phyloP scores from a whole-genome alignment of 1,139 yeast species.

The Wickerhamomyces sp. region DNA sequence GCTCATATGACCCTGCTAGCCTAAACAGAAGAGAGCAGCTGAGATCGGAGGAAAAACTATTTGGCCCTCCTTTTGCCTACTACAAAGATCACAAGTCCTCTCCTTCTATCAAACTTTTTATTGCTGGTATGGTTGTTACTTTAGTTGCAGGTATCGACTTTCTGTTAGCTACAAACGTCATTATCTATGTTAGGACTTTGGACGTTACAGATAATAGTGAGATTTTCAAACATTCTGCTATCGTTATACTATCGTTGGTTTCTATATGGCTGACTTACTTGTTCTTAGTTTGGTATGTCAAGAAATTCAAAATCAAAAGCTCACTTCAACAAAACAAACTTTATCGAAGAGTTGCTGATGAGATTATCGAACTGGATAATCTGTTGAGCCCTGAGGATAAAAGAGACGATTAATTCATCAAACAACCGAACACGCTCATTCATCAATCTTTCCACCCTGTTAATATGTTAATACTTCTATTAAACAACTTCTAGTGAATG shows the following conservation, averaged over 20 bases:
- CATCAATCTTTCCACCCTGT: no score
- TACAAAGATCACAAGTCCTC: slow-evolving; percentile 16
- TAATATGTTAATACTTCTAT: no score
- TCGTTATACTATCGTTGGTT: slow-evolving; percentile 12
- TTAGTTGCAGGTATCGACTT: slow-evolving; percentile 25
- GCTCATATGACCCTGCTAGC: no score
- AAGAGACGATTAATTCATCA: slow-evolving; percentile 3
- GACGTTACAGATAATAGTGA: slow-evolving; percentile 17
- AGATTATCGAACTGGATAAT: slow-evolving; percentile 20
- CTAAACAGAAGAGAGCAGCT: background rate
- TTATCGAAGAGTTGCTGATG: slow-evolving; percentile 18
- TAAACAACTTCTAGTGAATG: no score
- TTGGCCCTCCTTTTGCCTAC: slow-evolving; percentile 24
- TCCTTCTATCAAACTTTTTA: slow-evolving; percentile 18
- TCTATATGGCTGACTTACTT: slow-evolving; percentile 19
- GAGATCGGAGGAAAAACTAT: slow-evolving; percentile 15
- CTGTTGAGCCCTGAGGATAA: slow-evolving; percentile 5
- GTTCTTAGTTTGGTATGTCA: slow-evolving; percentile 17
- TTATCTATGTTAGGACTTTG: slow-evolving; percentile 29
- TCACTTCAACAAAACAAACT: slow-evolving; percentile 13
- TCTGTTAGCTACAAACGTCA: slow-evolving; percentile 29
- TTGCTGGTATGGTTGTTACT: slow-evolving; percentile 24
- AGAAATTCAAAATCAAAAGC: slow-evolving; percentile 16
- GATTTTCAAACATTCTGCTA: slow-evolving; percentile 14
- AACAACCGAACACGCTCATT: background rate